Percentiles rank a stretch among this genome's conserved stretches.
Evolutionary conservation across 2,329 filamentous ascomycete species (phyloP).

Genomic region (Cladophialophora yegresii): DNA sequence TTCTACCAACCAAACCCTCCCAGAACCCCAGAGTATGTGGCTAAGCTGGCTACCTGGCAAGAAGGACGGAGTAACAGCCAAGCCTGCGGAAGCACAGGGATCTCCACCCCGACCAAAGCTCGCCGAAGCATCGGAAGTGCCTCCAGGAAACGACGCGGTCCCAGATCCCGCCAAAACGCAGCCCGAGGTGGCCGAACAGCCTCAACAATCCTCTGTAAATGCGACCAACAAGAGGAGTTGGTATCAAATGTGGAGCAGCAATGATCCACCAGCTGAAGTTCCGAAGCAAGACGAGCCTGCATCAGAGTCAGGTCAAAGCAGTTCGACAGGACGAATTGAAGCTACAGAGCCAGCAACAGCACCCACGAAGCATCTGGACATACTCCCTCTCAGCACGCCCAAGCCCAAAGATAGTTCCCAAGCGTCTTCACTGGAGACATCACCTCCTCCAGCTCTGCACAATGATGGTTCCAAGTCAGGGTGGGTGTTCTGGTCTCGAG

Average conservation of each 20-base stretch:
- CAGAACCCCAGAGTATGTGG: constrained; percentile 39
- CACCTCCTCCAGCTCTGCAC: constrained; percentile 32
- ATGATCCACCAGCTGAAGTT: constrained; percentile 14
- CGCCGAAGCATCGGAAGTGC: not conserved
- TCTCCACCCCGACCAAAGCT: not conserved
- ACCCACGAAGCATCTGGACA: constrained; percentile 22
- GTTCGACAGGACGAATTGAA: not conserved
- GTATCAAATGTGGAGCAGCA: constrained; percentile 50
- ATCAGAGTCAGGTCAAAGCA: not conserved
- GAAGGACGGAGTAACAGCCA: constrained; percentile 27
- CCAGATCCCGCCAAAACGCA: constrained; percentile 25
- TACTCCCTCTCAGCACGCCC: constrained; percentile 28
- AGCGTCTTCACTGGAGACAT: constrained; percentile 30
- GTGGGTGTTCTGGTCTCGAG: constrained; percentile 40
- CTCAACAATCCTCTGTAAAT: constrained; percentile 12
- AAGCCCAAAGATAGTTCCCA: constrained; percentile 29
- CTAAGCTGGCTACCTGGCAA: constrained; percentile 44
- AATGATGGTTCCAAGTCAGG: constrained; percentile 31
- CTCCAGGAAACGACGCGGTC: not conserved
- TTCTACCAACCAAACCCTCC: constrained; percentile 2
- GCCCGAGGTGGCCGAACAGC: constrained; percentile 34
- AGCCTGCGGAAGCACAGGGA: constrained; percentile 8
- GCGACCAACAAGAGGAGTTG: constrained; percentile 45
- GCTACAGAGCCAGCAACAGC: constrained; percentile 21
- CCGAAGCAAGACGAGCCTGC: constrained; percentile 3